phyloP scores from a whole-genome alignment of 140 eudicot genomes.

The Artemisia princeps region DNA sequence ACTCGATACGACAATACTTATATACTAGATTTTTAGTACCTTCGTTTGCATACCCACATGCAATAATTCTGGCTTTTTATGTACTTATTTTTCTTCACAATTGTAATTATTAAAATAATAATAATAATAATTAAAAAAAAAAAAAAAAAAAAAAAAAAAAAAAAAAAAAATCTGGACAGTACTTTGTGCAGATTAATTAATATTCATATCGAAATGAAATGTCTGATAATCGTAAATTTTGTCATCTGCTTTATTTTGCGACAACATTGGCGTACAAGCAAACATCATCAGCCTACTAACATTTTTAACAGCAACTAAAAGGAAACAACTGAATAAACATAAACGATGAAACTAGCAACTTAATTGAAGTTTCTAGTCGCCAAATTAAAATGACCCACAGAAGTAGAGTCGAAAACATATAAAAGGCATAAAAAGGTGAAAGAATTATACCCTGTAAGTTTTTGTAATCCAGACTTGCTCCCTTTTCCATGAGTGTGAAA shows the following conservation, averaged over 20 bases:
- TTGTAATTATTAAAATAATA: too few species aligned
- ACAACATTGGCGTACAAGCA: not conserved
- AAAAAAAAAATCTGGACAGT: too few species aligned
- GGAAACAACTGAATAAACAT: not conserved
- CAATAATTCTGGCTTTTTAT: too few species aligned
- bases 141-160: too few species aligned
- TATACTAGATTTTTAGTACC: too few species aligned
- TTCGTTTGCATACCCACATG: too few species aligned
- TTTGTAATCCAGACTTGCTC: constrained; percentile 68
- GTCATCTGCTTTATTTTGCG: constrained; percentile 8
- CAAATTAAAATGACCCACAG: not conserved
- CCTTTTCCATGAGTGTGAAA: constrained; percentile 83
- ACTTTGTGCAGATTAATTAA: not conserved
- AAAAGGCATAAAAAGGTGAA: not conserved
- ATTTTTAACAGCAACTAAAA: not conserved
- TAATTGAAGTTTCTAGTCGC: not conserved
- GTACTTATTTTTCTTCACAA: too few species aligned
- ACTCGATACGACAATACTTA: too few species aligned
- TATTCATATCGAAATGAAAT: not conserved
- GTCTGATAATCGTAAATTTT: not conserved
- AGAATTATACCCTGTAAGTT: constrained; percentile 63
- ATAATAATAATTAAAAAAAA: too few species aligned
- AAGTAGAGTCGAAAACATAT: constrained; percentile 1
- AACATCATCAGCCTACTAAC: not conserved
- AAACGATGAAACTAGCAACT: constrained; percentile 9